phyloP scores from a whole-genome alignment of 768 basidiomycete genomes.

The Sistotremastrum niveocremeum region DNA sequence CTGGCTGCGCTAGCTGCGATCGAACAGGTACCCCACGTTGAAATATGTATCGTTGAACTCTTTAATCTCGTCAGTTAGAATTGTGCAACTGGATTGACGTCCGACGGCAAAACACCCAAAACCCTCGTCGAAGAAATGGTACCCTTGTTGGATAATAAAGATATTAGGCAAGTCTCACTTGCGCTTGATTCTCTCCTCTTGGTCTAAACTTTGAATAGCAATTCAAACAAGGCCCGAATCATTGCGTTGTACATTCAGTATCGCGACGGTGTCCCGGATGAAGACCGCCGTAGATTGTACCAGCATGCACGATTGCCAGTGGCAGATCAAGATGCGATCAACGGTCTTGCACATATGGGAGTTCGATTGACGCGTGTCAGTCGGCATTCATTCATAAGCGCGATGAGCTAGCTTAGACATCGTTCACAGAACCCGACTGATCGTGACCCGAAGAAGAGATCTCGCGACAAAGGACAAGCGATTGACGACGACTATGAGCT shows the following conservation, averaged over 20 bases:
- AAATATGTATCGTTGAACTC: neutral
- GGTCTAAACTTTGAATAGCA: constrained; percentile 29
- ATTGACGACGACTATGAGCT: constrained; percentile 95
- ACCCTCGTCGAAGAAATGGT: constrained; percentile 97
- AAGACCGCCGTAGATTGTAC: constrained; percentile 86
- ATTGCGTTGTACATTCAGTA: constrained; percentile 90
- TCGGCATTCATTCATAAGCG: neutral
- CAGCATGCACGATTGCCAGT: constrained; percentile 85
- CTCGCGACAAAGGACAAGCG: constrained; percentile 52
- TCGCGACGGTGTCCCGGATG: constrained; percentile 96
- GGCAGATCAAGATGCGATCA: constrained; percentile 87
- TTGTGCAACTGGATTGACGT: constrained; percentile 84
- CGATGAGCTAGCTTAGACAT: neutral
- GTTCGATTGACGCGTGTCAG: constrained; percentile 72
- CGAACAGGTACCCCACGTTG: constrained; percentile 52
- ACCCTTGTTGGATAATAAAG: constrained; percentile 77
- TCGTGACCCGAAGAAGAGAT: constrained; percentile 62
- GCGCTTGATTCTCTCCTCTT: neutral
- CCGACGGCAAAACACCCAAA: constrained; percentile 92
- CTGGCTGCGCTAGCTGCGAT: constrained; percentile 73
- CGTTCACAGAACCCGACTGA: constrained; percentile 55
- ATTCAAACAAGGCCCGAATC: constrained; percentile 87
- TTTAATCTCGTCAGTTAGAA: constrained; percentile 33
- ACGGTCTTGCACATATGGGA: constrained; percentile 73
- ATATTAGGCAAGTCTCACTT: constrained; percentile 50